Percentiles rank a stretch among this genome's conserved stretches.
Evolutionary conservation across 2,329 filamentous ascomycete genomes (phyloP).

Genomic region (Pezicula radicicola): DNA sequence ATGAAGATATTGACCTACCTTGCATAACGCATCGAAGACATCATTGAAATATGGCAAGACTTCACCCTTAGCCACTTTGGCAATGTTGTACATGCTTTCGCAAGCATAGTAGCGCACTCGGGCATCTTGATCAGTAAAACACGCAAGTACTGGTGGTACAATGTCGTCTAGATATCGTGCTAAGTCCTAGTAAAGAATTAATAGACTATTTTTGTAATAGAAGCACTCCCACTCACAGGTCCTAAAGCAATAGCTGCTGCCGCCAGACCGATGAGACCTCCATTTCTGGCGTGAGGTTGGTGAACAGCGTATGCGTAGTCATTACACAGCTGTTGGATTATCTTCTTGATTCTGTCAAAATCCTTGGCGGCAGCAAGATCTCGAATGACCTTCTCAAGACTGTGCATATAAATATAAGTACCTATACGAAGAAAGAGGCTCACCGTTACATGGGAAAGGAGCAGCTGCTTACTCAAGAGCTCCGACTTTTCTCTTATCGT

Average conservation of each 20-base stretch:
- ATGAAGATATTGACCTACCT: conserved; percentile 51
- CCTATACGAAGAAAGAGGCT: background rate
- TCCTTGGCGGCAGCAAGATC: conserved; percentile 76
- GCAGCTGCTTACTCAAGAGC: conserved; percentile 77
- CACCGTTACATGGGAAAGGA: background rate
- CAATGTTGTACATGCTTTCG: conserved; percentile 99
- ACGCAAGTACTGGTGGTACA: conserved; percentile 92
- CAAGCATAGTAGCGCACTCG: conserved; percentile 97
- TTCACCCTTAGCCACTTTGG: conserved; percentile 97
- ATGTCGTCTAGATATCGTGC: conserved; percentile 90
- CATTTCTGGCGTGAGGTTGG: conserved; percentile 93
- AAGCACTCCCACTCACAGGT: conserved; percentile 52
- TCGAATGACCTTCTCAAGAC: conserved; percentile 86
- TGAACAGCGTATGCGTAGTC: conserved; percentile 98
- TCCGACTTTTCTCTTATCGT: conserved; percentile 95
- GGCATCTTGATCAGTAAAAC: conserved; percentile 97
- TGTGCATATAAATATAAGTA: conserved; percentile 33
- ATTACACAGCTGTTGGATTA: conserved; percentile 94
- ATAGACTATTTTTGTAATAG: conserved; percentile 6
- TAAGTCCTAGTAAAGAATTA: conserved; percentile 61
- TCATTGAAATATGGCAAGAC: conserved; percentile 97
- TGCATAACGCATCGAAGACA: conserved; percentile 95
- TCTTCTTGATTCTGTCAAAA: conserved; percentile 75
- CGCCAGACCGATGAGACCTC: conserved; percentile 90
- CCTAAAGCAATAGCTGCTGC: conserved; percentile 95